These are phyloP conservation scores for Monilinia laxa DNA, from an alignment of 2,329 filamentous ascomycete species.

Conservation along the genomic window DNA sequence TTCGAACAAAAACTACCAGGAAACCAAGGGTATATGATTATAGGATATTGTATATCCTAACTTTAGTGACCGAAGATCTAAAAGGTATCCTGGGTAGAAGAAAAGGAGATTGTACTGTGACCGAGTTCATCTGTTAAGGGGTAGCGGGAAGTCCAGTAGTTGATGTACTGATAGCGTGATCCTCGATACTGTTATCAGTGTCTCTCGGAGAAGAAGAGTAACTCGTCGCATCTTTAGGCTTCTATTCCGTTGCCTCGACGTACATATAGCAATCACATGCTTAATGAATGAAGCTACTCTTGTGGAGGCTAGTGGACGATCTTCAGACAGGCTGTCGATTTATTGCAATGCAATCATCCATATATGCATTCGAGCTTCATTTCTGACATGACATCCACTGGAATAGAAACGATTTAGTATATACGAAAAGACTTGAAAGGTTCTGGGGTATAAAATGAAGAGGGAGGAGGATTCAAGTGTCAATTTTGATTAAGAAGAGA, in stretches of 20 bases:
- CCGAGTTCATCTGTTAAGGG: not conserved
- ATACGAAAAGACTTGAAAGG: not conserved
- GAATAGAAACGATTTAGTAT: not conserved
- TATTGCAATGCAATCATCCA: not conserved
- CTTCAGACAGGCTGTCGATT: not conserved
- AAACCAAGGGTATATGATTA: too few relatives aligned
- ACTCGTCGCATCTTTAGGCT: not conserved
- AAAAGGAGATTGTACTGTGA: too few relatives aligned
- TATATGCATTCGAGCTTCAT: constrained; percentile 19
- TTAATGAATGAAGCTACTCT: not conserved
- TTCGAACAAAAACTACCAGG: too few relatives aligned
- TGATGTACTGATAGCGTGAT: not conserved
- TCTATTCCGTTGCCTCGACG: not conserved
- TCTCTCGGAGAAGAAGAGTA: not conserved
- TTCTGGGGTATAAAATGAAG: not conserved
- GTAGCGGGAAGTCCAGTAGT: too few relatives aligned
- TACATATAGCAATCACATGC: not conserved
- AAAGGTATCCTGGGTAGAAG: too few relatives aligned
- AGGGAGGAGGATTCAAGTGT: not conserved
- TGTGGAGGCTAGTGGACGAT: not conserved
- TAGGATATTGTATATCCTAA: too few relatives aligned
- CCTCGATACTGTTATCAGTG: not conserved
- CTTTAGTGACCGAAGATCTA: too few relatives aligned
- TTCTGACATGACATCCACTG: constrained; percentile 21
- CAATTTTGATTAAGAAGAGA: not conserved